A percentile compares a stretch with the other conserved stretches of the same genome.
phyloP scores from a whole-genome alignment of 2,329 filamentous ascomycete species.

The Orbilia ellipsospora region DNA sequence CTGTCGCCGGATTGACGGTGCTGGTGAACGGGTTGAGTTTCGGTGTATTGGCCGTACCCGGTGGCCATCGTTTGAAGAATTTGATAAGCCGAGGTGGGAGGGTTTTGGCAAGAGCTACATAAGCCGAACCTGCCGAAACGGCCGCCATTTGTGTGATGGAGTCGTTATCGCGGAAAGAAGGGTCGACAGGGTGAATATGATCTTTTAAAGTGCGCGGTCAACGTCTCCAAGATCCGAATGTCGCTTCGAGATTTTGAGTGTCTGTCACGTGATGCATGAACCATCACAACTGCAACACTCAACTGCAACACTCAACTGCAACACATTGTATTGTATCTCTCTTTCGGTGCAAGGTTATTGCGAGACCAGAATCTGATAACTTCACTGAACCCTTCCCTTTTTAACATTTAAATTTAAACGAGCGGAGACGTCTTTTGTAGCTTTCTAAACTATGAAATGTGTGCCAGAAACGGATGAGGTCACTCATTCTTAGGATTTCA shows the following conservation, averaged over 20 bases:
- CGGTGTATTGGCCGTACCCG: slow-evolving; percentile 67
- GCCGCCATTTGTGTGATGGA: slow-evolving; percentile 53
- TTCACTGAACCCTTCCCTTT: too few species aligned
- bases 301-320: too few species aligned
- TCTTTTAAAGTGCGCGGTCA: too few species aligned
- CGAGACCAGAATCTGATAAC: too few species aligned
- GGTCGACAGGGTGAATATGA: neutral
- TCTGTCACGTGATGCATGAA: slow-evolving; percentile 15
- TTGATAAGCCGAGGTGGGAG: slow-evolving; percentile 81
- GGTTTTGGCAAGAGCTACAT: slow-evolving; percentile 72
- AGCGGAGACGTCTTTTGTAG: too few species aligned
- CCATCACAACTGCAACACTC: too few species aligned
- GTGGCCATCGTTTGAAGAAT: slow-evolving; percentile 92
- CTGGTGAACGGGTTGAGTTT: slow-evolving; percentile 83
- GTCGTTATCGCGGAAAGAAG: slow-evolving; percentile 11
- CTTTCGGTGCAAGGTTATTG: too few species aligned
- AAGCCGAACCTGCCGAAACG: slow-evolving; percentile 53
- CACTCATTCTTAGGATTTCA: too few species aligned
- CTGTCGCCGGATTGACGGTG: slow-evolving; percentile 80
- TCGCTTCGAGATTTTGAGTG: slow-evolving; percentile 16
- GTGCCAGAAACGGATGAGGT: too few species aligned
- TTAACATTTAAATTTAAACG: too few species aligned
- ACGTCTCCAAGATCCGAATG: neutral
- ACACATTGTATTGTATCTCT: too few species aligned
- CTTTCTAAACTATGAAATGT: too few species aligned